These are phyloP conservation scores for Microascus cirrosus DNA, from an alignment of 2,329 filamentous ascomycete genomes.

Conservation along the genomic window DNA sequence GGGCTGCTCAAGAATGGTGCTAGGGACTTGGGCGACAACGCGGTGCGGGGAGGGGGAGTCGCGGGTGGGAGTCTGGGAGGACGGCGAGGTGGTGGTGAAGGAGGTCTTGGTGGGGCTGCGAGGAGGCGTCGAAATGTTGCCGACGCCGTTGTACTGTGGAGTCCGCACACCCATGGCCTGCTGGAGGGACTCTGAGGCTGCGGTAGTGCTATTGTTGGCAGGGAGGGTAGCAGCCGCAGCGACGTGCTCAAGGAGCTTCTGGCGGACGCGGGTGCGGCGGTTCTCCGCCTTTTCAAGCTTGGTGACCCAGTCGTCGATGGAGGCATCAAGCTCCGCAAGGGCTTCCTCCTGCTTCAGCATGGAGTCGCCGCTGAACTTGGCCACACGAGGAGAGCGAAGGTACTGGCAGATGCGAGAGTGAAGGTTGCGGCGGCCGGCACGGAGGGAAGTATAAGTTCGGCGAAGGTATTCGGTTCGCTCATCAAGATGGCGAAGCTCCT, in stretches of 20 bases:
- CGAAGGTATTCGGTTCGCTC: constrained; percentile 69
- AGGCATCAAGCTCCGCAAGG: constrained; percentile 62
- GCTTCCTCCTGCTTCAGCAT: constrained; percentile 74
- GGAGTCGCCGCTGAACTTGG: constrained; percentile 62
- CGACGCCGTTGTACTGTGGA: constrained; percentile 17
- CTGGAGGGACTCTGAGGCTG: constrained; percentile 28
- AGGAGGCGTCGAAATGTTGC: constrained; percentile 44
- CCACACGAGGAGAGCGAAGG: constrained; percentile 57
- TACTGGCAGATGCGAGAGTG: constrained; percentile 70
- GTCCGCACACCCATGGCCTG: constrained; percentile 27
- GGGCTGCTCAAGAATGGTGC: constrained; percentile 42
- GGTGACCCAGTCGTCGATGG: constrained; percentile 69
- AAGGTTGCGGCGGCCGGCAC: constrained; percentile 64
- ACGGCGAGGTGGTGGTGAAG: constrained; percentile 15
- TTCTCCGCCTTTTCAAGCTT: constrained; percentile 78
- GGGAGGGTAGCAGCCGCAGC: constrained; percentile 55
- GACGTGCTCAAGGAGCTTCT: constrained; percentile 73
- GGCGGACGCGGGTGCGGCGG: constrained; percentile 60
- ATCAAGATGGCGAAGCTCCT: constrained; percentile 67
- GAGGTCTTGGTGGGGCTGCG: constrained; percentile 42
- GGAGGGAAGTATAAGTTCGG: constrained; percentile 63
- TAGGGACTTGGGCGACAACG: constrained; percentile 41
- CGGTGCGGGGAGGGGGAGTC: constrained; percentile 33
- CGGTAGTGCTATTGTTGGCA: constrained; percentile 13
- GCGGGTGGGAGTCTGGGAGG: constrained; percentile 19